Base-by-base conservation (phyloP, 345 rosid species). In the Salix brachista region DNA sequence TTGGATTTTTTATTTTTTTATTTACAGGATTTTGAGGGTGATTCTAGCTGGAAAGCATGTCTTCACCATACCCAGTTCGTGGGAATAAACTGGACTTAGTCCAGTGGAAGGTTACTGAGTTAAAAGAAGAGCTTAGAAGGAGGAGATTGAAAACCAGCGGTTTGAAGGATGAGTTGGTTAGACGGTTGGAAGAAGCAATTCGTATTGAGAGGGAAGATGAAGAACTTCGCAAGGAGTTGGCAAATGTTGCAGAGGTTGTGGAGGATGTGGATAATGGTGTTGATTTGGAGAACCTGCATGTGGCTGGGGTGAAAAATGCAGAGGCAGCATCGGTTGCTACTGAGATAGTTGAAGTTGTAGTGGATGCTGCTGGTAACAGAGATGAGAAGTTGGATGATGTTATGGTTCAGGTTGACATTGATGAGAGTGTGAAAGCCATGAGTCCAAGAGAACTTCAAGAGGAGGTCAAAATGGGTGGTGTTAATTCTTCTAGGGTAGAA, bases 71-170 rank as follows among this genome's bases (percentile, higher is more conserved):
- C 81, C 94, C 97, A 10, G 64, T 89, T 80, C 87, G 94, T 64
- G 91, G 86, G 77, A 86, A 88, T 79, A 80, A 89, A 44, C 97
- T 97, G 46, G 46, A 42, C 69, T 88, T 96, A 81, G 97, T 94
- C 80, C 94, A 94, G 81, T 92, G 91, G 96, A 96, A 89, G 90
- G 99, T 96, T 75, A 87, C 89, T 1, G 98, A 92, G 86, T 81
- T 96, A 83, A 96, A 91, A 78, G 99, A 96, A 77, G 99, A 96
- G 89, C 97, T 96, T 62, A 96, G 87, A 77, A 88, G 80, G 83
- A 80, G 99, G 76, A 91, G 83, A 64, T 77, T 94, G 81, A 78
- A 85, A 36, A 87, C 86, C 23, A 86, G 80, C 75, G 98, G 99
- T 71, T 85, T 94, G 88, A 96, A 96, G 87, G 94, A 89, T 58